phyloP scores from a whole-genome alignment of 768 basidiomycete genomes.

The Lepiota brunneoincarnata region DNA sequence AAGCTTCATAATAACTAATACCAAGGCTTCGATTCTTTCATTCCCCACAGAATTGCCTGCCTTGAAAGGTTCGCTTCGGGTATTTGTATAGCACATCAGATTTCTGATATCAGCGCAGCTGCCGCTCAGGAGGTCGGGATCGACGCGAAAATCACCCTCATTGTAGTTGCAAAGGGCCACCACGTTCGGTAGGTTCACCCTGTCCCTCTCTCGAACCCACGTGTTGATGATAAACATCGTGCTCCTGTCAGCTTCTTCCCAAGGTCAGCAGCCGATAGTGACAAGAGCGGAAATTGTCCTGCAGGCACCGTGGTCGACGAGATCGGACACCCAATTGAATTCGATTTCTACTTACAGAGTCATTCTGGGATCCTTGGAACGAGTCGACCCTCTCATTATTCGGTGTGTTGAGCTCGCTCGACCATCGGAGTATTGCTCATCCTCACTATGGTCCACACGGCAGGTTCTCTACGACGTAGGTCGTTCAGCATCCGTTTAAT shows the following conservation, averaged over 20 bases:
- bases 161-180: slow-evolving; percentile 79
- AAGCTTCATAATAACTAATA: slow-evolving; percentile 10
- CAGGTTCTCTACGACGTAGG: slow-evolving; percentile 20
- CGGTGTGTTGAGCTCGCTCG: background rate
- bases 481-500: background rate
- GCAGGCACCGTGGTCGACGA: slow-evolving; percentile 79
- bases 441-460: background rate
- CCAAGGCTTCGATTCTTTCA: background rate
- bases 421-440: too few relatives aligned
- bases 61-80: slow-evolving; percentile 45
- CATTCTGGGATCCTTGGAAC: slow-evolving; percentile 79
- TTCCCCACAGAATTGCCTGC: slow-evolving; percentile 49
- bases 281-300: slow-evolving; percentile 68
- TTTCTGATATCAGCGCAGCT: slow-evolving; percentile 32
- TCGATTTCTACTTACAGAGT: slow-evolving; percentile 77
- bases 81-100: background rate
- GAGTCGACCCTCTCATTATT: slow-evolving; percentile 48
- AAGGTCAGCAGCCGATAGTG: slow-evolving; percentile 26
- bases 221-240: background rate
- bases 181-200: slow-evolving; percentile 41
- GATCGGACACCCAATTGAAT: slow-evolving; percentile 67
- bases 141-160: slow-evolving; percentile 64
- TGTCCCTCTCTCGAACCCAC: background rate
- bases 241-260: slow-evolving; percentile 1
- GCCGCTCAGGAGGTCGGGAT: slow-evolving; percentile 61